Base-by-base conservation (phyloP, 2,329 filamentous ascomycete species). In the Huntiella savannae region DNA sequence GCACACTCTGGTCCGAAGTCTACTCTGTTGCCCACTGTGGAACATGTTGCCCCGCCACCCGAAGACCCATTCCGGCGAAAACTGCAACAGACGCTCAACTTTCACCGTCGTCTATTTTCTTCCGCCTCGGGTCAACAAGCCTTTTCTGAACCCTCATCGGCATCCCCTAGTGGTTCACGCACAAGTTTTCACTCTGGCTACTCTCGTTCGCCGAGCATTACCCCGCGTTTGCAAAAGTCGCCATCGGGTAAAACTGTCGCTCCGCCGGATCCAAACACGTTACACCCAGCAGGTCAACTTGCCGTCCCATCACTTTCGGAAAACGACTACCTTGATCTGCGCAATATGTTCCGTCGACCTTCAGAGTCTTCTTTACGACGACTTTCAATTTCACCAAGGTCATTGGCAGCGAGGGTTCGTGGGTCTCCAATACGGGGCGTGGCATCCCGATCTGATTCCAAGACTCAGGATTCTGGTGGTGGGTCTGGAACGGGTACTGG, bases 341-440 rank as follows among this genome's bases (percentile, higher is more conserved):
- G 44, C 32, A 49, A 49, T 37, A 49, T 49, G 48, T 49, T 49
- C 33, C 13, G 40, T n/a, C 44, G n/a, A 12, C 35, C 48, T 13
- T 46, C 43, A 11, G 35, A 45, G 36, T 49, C 47, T 12, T 43
- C 37, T 4, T 34, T 44, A 13, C 40, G 19, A 28, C 15, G 35
- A 12, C 13, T 38, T 10, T 45, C 47, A n/a, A 10, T 28, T 28
- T 43, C 47, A 6, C 38, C 41, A 15, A 37, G 36, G 22, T 32
- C 47, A 10, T 45, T 39, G 37, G 35, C 36, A 5, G 28, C 36
- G 4, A 45, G 38, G 7, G 40, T 34, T 10, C 33, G 32, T 32
- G 16, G 40, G 22, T 28, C 22, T 28, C 22, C 22, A 28, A 10
- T 28, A 28, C 22, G 22, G 22, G 22, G 22, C 8, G 6, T 28